Evolutionary conservation across 169 alveolate genomes (phyloP).

Genomic region (Sarcocystis neurona): DNA sequence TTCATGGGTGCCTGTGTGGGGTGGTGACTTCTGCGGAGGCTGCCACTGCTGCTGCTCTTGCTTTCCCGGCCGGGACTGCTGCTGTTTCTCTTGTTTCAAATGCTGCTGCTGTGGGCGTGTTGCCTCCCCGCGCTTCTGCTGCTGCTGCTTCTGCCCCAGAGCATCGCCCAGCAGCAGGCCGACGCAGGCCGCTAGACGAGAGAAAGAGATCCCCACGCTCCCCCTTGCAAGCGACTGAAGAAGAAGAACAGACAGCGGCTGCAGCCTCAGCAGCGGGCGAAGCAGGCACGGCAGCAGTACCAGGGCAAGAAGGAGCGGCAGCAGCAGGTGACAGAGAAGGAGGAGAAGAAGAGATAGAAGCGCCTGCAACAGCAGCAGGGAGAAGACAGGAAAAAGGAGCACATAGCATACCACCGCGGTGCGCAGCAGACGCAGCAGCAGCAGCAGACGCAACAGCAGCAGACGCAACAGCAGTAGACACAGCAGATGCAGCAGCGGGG

Average conservation of each 20-base stretch:
- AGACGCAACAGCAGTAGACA: neutral
- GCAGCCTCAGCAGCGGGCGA: conserved; percentile 32
- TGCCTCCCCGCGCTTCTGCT: too few species aligned
- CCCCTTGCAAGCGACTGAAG: too few species aligned
- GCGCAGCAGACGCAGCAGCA: neutral
- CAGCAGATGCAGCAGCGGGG: neutral
- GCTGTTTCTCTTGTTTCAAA: too few species aligned
- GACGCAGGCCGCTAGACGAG: too few species aligned
- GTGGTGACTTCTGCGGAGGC: too few species aligned
- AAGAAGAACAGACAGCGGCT: neutral
- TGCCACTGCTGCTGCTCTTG: too few species aligned
- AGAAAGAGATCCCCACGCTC: too few species aligned
- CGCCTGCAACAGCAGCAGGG: neutral
- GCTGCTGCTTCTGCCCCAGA: too few species aligned
- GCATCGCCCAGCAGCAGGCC: too few species aligned
- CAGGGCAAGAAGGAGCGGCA: neutral
- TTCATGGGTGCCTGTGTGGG: conserved; percentile 6
- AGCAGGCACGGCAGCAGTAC: conserved; percentile 43
- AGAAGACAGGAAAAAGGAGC: conserved; percentile 1
- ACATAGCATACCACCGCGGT: neutral
- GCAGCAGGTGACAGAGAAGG: neutral
- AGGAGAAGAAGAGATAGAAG: too few species aligned
- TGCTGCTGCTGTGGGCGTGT: too few species aligned
- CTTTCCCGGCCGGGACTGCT: too few species aligned
- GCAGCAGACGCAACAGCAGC: conserved; percentile 8